These are phyloP conservation scores for Chrysoporthe deuterocubensis DNA, from an alignment of 2,329 filamentous ascomycete species.

Conservation along the genomic window DNA sequence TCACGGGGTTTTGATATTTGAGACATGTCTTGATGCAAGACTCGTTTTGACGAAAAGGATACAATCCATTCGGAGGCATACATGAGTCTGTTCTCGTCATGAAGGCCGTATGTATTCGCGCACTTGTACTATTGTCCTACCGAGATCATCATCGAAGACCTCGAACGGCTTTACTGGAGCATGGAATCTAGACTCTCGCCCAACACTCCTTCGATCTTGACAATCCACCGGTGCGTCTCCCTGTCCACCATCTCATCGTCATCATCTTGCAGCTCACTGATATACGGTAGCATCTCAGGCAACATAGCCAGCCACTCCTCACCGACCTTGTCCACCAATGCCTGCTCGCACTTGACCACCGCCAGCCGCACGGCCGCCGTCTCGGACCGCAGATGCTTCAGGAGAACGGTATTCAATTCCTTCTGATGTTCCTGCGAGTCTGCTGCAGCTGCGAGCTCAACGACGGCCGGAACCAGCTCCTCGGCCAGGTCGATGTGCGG, in stretches of 20 bases:
- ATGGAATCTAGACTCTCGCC: constrained; percentile 92
- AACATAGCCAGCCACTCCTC: constrained; percentile 93
- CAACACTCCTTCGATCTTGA: constrained; percentile 83
- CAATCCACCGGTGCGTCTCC: constrained; percentile 89
- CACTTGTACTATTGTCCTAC: background rate
- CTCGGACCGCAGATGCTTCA: constrained; percentile 78
- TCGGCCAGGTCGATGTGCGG: constrained; percentile 46
- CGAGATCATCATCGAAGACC: background rate
- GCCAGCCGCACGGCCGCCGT: constrained; percentile 74
- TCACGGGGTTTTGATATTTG: background rate
- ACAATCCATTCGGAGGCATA: background rate
- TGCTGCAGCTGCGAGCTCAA: constrained; percentile 78
- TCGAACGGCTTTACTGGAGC: constrained; percentile 69
- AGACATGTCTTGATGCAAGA: background rate
- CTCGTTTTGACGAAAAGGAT: background rate
- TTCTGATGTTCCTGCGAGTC: constrained; percentile 91
- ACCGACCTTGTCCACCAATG: constrained; percentile 77
- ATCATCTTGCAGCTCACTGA: constrained; percentile 94
- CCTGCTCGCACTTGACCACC: constrained; percentile 80
- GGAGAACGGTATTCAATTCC: constrained; percentile 77
- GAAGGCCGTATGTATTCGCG: background rate
- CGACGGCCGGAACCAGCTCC: constrained; percentile 73
- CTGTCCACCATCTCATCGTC: constrained; percentile 92
- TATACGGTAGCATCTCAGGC: constrained; percentile 95
- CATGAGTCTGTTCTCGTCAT: background rate